Conservation (phyloP, 139 green algal genomes). For the Chlorella vulgaris region DNA sequence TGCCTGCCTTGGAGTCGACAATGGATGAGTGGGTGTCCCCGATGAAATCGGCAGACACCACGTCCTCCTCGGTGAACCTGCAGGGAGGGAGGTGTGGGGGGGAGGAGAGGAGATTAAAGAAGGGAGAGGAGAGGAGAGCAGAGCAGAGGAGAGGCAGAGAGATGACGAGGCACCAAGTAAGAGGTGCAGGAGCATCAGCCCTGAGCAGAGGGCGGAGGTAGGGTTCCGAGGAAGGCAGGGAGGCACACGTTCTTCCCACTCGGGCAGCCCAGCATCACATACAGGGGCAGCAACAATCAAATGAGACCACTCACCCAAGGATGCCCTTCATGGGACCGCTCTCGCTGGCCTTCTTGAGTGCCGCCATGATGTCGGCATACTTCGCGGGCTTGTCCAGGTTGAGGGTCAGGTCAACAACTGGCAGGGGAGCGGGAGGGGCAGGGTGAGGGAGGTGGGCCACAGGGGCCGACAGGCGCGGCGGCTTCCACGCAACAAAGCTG, state of each 20-base stretch:
- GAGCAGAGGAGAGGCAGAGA: background rate
- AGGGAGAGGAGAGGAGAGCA: background rate
- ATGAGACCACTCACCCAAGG: conserved; percentile 63
- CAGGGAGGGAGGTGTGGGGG: background rate
- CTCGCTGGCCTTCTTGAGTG: conserved; percentile 82
- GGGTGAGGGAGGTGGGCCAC: background rate
- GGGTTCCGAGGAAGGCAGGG: too few species aligned
- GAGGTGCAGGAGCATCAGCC: background rate
- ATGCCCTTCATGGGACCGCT: conserved; percentile 85
- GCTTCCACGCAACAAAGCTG: too few species aligned
- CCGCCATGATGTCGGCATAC: conserved; percentile 94
- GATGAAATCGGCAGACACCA: conserved; percentile 94
- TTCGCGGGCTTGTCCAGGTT: conserved; percentile 85
- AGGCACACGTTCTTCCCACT: too few species aligned
- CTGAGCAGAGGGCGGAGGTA: too few species aligned
- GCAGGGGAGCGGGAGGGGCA: background rate
- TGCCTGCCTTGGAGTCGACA: conserved; percentile 90
- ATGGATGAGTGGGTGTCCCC: conserved; percentile 82
- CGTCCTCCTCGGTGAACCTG: conserved; percentile 90
- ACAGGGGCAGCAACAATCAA: background rate
- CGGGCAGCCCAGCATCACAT: too few species aligned
- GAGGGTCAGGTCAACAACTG: conserved; percentile 95
- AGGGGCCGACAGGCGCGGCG: background rate
- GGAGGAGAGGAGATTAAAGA: background rate
- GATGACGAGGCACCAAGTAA: too few species aligned